Base-by-base conservation (phyloP, 805 yeast species). In the Torulaspora delbrueckii region DNA sequence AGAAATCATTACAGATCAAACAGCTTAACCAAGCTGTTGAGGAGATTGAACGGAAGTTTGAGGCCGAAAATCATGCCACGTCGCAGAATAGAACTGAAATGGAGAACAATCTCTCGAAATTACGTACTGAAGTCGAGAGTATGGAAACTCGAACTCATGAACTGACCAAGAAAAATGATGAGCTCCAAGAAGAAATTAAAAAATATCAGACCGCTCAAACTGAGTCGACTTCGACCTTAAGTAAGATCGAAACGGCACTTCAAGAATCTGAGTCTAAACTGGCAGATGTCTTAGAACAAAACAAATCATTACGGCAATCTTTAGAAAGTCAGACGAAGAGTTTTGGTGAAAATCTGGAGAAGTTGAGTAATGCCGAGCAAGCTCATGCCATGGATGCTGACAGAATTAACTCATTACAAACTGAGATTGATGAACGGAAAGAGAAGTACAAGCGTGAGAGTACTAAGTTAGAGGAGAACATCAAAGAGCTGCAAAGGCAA, bases 1-100 rank as follows among this genome's bases (percentile, higher is more conserved):
- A 37, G 2, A 37, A 50, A 27, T 46, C 42, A 16, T 14, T 37
- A 10, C 43, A 54, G 39, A 30, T 47, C n/a, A 34, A 46, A 9
- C 14, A 42, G 5, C 26, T 54, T 19, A 31, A 40, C 19, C 25
- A 35, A 25, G 28, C 33, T 10, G 25, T 44, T 12, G 35, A 44
- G 5, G 32, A 42, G 3, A 9, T 27, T 10, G 26, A 25, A 8
- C 33, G 19, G 37, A 37, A 40, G 30, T 30, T 46, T 7, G 23
- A 42, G 22, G 33, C 23, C 5, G 38, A 38, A 9, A 42, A 31
- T 42, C 8, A 18, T 12, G 36, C 41, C 7, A 12, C 28, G 7
- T 31, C 38, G 37, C 39, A 43, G 39, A 26, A 16, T 3, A 40
- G 18, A 18, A 43, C 40, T 19, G 37, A 39, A 13, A n/a, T 42